Evolutionary conservation across 2,329 filamentous ascomycete species (phyloP), one percentile per base, ranked within the genome.

Genomic region (Sporothrix pseudoabietina): DNA sequence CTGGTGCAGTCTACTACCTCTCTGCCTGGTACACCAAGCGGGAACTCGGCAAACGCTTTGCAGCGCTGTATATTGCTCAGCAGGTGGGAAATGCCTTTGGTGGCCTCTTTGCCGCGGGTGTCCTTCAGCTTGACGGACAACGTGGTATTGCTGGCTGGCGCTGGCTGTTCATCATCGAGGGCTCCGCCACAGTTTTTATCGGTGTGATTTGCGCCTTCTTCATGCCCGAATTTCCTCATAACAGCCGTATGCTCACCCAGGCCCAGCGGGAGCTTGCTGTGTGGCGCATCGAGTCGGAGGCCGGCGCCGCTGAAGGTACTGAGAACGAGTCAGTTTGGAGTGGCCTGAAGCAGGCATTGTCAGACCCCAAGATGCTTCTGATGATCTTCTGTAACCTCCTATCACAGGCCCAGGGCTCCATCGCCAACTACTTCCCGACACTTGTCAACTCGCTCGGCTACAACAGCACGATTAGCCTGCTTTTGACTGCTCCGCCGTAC

Each of bases 31-130:
- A 85, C 77, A 82, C 79, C 3, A 80, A 80, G 57, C 76, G 78
- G 8, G 81, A 83, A 74, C 79, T 83, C 19, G 82, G 79, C 2
- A 80, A 80, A 63, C 78, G 82, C 3, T 78, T 81, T 4, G 80
- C 81, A 0, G 78, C 78, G 14, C 78, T 83, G 2, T 83, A 81
- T 74, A 80, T 90, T 87, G 80, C 92, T 87, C 84, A 84, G 90
- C 75, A 90, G 93, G 77, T 92, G 5, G 79, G 79, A 12, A 80
- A 80, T n/a, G 86, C 85, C 1, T 88, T 88, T 74, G 85, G 85
- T 0, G 85, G 85, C 3, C 77, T 87, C 0, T 78, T 87, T 7
- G 85, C 84, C 41, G 85, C 84, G 1, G 85, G 82, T 4, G 84
- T 87, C 22, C 82, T 84, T 3, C 81, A 82, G 9, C 79, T 88